Base-by-base conservation (phyloP, 2,329 filamentous ascomycete species). In the Stagonosporopsis vannaccii region DNA sequence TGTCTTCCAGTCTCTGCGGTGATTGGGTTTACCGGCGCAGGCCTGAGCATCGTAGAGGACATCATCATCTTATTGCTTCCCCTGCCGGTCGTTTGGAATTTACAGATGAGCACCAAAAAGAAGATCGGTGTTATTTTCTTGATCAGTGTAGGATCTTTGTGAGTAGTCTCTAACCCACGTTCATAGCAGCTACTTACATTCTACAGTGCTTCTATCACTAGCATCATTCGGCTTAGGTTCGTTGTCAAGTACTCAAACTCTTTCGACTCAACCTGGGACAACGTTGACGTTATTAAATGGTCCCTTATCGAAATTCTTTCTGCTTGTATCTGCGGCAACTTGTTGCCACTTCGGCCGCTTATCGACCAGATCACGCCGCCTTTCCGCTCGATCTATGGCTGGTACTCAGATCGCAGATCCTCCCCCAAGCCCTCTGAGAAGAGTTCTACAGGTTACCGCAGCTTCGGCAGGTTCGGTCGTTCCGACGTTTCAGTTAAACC, bases 231-330 rank as follows among this genome's bases (percentile, higher is more conserved):
- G 19, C 56, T 64, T 23, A 56, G 52, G n/a, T 64, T 25, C 32
- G 35, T 64, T 3, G 36, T 64, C 6, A 56, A 64, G 26, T 61
- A 58, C 40, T 48, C 56, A 5, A 61, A 60, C 30, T 54, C 56
- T 3, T 61, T 50, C 25, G 59, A 62, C 49, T 54, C 56, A 6
- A 64, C 61, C 1, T 64, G 59, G 61, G 61, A 64, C 13, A 62
- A 64, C 13, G 61, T 60, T n/a, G 59, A 64, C 23, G 49, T 62
- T 4, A 47, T 59, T 48, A 62, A 60, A 20, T 64, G 61, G 61
- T 64, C 61, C n/a, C 48, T 62, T 4, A 62, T 64, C 23, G 61
- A 64, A 39, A 56, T 60, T 5, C 45, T 64, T 9, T 40, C 59
- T 15, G 61, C 61, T 12, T 64, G 59, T 26, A 55, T 62, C 6